These are phyloP conservation scores for Calonectria naviculata DNA, from an alignment of 2,329 filamentous ascomycete species.

Conservation along the genomic window DNA sequence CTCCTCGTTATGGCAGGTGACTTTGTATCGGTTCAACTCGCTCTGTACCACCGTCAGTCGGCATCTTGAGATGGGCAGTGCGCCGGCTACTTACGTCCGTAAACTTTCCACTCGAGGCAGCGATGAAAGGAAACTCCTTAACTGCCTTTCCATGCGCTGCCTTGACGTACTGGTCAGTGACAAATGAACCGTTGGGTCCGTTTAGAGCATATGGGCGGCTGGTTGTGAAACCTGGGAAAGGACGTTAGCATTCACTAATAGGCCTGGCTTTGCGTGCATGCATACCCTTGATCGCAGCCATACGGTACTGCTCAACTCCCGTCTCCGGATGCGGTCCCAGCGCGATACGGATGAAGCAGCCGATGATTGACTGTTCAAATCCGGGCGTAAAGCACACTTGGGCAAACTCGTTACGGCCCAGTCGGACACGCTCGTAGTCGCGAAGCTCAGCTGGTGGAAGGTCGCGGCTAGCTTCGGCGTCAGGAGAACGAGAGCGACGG, in stretches of 20 bases:
- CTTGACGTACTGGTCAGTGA: constrained; percentile 86
- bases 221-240: constrained; percentile 76
- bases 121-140: constrained; percentile 89
- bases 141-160: constrained; percentile 86
- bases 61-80: background rate
- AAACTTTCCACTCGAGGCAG: constrained; percentile 86
- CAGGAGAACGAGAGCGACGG: constrained; percentile 65
- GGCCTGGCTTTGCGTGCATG: background rate
- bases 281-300: constrained; percentile 87
- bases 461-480: constrained; percentile 75
- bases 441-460: constrained; percentile 77
- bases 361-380: constrained; percentile 83
- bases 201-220: constrained; percentile 88
- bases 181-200: constrained; percentile 79
- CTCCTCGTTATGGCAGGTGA: constrained; percentile 77
- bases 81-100: constrained; percentile 72
- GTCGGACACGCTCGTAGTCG: constrained; percentile 86
- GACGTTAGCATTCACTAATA: constrained; percentile 32
- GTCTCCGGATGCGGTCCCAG: constrained; percentile 81
- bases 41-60: constrained; percentile 57
- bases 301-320: constrained; percentile 83
- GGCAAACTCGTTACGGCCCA: constrained; percentile 88
- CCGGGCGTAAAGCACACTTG: constrained; percentile 94
- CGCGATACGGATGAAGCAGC: constrained; percentile 87
- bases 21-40: constrained; percentile 86